Percentiles rank a stretch among this genome's conserved stretches.
phyloP scores from a whole-genome alignment of 2,329 filamentous ascomycete genomes.

The Pseudonectria foliicola region DNA sequence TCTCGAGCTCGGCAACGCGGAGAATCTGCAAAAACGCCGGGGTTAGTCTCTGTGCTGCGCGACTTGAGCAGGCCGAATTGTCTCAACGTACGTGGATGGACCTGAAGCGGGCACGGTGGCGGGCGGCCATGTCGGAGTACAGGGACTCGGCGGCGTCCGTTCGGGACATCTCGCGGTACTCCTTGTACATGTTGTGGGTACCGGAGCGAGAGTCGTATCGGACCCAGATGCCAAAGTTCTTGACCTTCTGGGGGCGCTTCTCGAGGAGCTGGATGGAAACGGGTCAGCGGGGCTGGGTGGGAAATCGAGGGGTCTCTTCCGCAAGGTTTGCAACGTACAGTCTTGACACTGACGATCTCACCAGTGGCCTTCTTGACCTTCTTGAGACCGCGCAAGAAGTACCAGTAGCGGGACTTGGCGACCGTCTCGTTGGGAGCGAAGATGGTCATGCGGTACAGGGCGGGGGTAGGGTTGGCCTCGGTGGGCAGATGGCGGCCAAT shows the following conservation, averaged over 20 bases:
- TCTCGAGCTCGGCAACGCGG: conserved; percentile 95
- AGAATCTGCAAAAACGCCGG: conserved; percentile 65
- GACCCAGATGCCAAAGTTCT: conserved; percentile 99
- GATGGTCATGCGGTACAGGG: conserved; percentile 99
- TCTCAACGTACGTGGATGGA: conserved; percentile 82
- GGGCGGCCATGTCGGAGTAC: conserved; percentile 99
- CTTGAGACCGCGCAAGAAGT: conserved; percentile 97
- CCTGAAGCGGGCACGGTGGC: conserved; percentile 93
- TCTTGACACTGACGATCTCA: conserved; percentile 96
- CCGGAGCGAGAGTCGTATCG: conserved; percentile 99
- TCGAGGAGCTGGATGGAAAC: conserved; percentile 69
- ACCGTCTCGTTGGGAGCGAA: conserved; percentile 97
- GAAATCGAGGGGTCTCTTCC: background rate
- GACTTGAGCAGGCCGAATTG: background rate
- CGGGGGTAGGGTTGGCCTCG: conserved; percentile 93
- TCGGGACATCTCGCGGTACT: conserved; percentile 98
- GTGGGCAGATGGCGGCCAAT: conserved; percentile 98
- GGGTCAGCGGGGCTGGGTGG: conserved; percentile 1
- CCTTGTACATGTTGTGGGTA: conserved; percentile 99
- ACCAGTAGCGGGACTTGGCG: conserved; percentile 99
- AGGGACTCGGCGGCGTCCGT: conserved; percentile 91
- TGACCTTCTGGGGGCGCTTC: conserved; percentile 99
- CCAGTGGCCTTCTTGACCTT: conserved; percentile 99
- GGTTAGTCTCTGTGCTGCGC: conserved; percentile 8
- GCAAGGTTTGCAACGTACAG: conserved; percentile 54